These are phyloP conservation scores for Lobosporangium transversale DNA, from an alignment of 192 early-diverging fungal species.

Conservation along the genomic window DNA sequence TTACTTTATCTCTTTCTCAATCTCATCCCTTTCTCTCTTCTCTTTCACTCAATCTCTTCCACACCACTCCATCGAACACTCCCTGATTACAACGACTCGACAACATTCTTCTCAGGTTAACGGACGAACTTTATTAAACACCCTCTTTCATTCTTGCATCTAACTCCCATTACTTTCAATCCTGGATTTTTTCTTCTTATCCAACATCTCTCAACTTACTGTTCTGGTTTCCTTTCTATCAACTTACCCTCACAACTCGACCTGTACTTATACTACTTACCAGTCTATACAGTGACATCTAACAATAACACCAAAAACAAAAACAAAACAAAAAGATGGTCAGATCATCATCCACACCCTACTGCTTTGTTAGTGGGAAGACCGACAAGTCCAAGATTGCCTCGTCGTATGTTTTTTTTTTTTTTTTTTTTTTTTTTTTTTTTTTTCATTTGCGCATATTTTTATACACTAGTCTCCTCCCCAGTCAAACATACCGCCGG, in stretches of 20 bases:
- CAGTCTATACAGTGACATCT: neutral
- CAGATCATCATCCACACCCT: conserved; percentile 42
- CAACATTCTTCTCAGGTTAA: too few relatives aligned
- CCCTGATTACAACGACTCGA: too few relatives aligned
- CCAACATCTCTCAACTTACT: conserved; percentile 5
- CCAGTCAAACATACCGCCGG: too few relatives aligned
- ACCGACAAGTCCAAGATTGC: conserved; percentile 21
- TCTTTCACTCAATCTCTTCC: neutral
- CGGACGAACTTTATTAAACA: too few relatives aligned
- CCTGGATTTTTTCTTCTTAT: neutral
- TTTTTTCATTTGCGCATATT: conserved; percentile 1
- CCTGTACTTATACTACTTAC: neutral
- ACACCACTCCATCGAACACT: neutral
- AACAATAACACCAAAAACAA: neutral
- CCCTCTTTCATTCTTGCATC: neutral
- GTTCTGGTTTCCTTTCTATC: neutral
- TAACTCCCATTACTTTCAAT: neutral
- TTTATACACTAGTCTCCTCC: too few relatives aligned
- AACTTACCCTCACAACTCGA: neutral
- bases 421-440: conserved; percentile 1
- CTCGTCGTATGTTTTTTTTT: conserved; percentile 24
- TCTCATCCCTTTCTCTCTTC: neutral
- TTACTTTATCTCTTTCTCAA: conserved; percentile 6
- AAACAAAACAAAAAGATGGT: conserved; percentile 20
- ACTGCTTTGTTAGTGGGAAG: conserved; percentile 51